Evolutionary conservation across 129 eudicot genomes (phyloP).

Genomic region (Saposhnikovia divaricata): DNA sequence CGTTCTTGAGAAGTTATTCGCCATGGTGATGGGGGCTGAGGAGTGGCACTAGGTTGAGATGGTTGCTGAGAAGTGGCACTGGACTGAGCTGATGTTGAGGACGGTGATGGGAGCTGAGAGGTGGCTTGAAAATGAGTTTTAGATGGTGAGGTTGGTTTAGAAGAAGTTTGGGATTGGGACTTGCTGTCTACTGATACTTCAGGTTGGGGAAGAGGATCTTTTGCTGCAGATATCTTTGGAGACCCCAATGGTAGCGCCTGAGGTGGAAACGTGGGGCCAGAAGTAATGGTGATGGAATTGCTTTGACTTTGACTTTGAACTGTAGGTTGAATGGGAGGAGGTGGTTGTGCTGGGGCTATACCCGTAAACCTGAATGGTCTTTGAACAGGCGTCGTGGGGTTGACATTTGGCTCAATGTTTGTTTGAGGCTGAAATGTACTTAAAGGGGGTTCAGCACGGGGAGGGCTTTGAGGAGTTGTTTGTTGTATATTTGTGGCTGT

Average conservation of each 20-base stretch:
- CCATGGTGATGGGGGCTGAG: not conserved
- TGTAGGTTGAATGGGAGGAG: slow-evolving; percentile 18
- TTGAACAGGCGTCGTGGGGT: not conserved
- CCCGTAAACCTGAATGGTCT: slow-evolving; percentile 36
- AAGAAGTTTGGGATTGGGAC: slow-evolving; percentile 13
- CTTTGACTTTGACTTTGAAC: not conserved
- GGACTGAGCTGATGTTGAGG: slow-evolving; percentile 25
- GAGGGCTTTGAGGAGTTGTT: slow-evolving; percentile 7
- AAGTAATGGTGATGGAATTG: not conserved
- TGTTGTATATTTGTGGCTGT: slow-evolving; percentile 7
- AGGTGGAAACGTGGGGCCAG: not conserved
- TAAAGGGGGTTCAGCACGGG: slow-evolving; percentile 3
- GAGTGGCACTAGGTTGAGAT: slow-evolving; percentile 9
- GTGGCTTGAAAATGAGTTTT: slow-evolving; percentile 9
- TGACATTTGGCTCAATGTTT: not conserved
- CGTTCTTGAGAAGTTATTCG: not conserved
- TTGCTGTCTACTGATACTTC: not conserved
- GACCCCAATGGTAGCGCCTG: not conserved
- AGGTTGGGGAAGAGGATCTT: slow-evolving; percentile 9
- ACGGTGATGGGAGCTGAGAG: slow-evolving; percentile 7
- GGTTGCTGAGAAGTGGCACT: slow-evolving; percentile 11
- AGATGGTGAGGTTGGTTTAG: slow-evolving; percentile 23
- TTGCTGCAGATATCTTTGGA: slow-evolving; percentile 19
- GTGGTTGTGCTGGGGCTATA: slow-evolving; percentile 29
- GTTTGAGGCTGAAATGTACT: slow-evolving; percentile 16